Conservation (phyloP, 129 eudicot genomes). For the Solidago caesia region DNA sequence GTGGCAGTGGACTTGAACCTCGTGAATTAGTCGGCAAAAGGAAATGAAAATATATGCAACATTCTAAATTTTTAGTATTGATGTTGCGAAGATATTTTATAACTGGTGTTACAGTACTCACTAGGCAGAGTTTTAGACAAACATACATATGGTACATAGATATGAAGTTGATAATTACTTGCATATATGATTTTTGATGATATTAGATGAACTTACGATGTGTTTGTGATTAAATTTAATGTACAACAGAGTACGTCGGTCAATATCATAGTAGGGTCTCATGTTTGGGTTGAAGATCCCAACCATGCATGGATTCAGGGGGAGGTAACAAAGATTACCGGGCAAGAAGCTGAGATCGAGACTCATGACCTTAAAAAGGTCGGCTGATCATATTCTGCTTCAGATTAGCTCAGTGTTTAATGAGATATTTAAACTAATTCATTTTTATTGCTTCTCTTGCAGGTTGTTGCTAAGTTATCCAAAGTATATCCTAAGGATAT, state of each 20-base stretch:
- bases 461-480: constrained; percentile 81
- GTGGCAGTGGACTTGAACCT: no score
- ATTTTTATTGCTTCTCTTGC: constrained; percentile 26
- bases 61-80: not conserved
- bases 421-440: constrained; percentile 3
- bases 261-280: constrained; percentile 46
- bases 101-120: not conserved
- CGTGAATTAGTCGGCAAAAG: not conserved
- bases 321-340: constrained; percentile 43
- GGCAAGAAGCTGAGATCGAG: constrained; percentile 45
- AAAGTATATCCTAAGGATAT: constrained; percentile 82
- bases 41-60: not conserved
- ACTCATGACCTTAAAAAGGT: constrained; percentile 45
- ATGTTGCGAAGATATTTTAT: not conserved
- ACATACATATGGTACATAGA: not conserved
- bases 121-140: no score
- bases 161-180: not conserved
- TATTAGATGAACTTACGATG: not conserved
- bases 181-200: no score
- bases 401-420: not conserved
- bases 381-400: not conserved
- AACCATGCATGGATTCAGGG: constrained; percentile 52
- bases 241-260: constrained; percentile 40
- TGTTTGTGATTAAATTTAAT: constrained; percentile 6
- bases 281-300: constrained; percentile 58